Base-by-base conservation (phyloP, 2,329 filamentous ascomycete genomes). In the Scedosporium boydii region DNA sequence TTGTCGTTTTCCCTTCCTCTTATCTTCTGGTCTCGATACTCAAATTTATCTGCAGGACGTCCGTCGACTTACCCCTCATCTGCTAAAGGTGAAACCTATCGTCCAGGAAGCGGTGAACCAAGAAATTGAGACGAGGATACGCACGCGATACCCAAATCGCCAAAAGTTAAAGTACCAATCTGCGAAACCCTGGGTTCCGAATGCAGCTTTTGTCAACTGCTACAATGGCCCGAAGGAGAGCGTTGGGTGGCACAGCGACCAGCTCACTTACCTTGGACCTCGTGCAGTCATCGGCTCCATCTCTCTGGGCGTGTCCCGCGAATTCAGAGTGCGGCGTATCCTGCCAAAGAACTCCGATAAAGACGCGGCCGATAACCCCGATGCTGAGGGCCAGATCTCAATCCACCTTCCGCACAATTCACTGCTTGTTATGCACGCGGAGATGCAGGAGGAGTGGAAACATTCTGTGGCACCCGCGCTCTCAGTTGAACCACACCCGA, bases 391-490 rank as follows among this genome's bases (percentile, higher is more conserved):
- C 3, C 93, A 96, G 71, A 93, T 98, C 63, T 87, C 91, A 1
- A 95, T 98, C 53, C 91, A 97, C 68, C 84, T 98, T 0, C 93
- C 93, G 0, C 95, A 98, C 74, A 98, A 98, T 73, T 96, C 91
- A 0, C 82, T 98, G 0, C 81, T 99, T 0, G 81, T 98, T 9
- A 98, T 99, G 95, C 93, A 98, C 70, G 93, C 93, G 0, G 91
- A 96, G 71, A 98, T 96, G 91, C 93, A 98, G 71, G 93, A 98
- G 71, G 88, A 90, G 70, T 98, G 92, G 92, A 98, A 97, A 73
- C 95, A 99, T 73, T 84, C 85, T 67, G 89, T 99, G 53, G 80
- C 86, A 0, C 89, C 92, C 0, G 87, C 89, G 0, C 80, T 82
- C 58, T 85, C 87, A 3, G 89, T 98, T 63, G 88, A 92, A 65